Base-by-base conservation (phyloP, 139 green algal genomes). In the Picochlorum sp. region DNA sequence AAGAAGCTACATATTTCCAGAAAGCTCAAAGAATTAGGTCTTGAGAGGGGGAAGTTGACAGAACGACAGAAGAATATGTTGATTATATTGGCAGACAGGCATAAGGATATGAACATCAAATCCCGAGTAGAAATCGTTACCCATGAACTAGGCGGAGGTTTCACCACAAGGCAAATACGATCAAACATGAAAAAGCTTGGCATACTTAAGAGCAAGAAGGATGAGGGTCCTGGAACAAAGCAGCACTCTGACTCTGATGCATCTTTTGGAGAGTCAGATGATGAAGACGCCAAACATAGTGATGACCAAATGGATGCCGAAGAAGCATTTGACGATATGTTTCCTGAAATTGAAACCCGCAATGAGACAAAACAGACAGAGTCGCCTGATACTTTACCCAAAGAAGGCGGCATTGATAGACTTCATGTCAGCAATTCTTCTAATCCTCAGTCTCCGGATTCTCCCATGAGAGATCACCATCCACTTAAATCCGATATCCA, bases 11-110 rank as follows among this genome's bases (percentile, higher is more conserved):
- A 68, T 22, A 55, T 81, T 33, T 57, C 32, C 3, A 57, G 56
- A 25, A 60, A 81, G 57, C 65, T 81, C 20, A 70, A 68, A 51
- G 66, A 56, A 20, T 55, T 81, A 67, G 74, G 65, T 6, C 55
- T 81, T 37, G 54, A 47, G 22, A 31, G 35, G 6, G 74, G 74
- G 47, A 69, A 69, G 52, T 54, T 81, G 33, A 81, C 67, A 14
- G 35, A 43, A 3, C n/a, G 12, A 2, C 70, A 81, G 66, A 37
- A 65, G 20, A 47, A 47, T 6, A 47, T 47, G 39, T 7, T 47
- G 1, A 10, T 26, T 18, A 47, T 47, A 26, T 14, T 47, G 8
- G 39, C 39, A 47, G 39, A 47, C 0, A 16, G 39, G 22, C 22
- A 47, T n/a, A n/a, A 16, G 8, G 18, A 47, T 4, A 16, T 26